These are phyloP conservation scores for Zarea fungicola DNA, from an alignment of 2,329 filamentous ascomycete genomes.

Conservation along the genomic window DNA sequence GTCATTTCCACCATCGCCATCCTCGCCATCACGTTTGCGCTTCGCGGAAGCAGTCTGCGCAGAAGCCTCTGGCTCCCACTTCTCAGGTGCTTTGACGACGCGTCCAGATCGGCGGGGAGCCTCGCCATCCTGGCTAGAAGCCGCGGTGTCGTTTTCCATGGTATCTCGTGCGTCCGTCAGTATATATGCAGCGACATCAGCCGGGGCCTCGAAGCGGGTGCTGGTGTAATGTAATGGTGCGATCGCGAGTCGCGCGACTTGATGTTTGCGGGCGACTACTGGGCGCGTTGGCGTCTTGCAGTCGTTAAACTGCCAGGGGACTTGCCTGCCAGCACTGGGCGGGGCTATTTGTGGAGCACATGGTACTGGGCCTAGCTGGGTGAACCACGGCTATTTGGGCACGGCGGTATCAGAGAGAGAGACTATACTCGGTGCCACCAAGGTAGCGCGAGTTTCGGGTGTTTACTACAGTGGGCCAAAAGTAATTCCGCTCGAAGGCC, in stretches of 20 bases:
- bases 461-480: no score
- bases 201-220: slow-evolving; percentile 8
- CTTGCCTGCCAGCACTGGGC: background rate
- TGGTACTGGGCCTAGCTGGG: background rate
- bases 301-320: slow-evolving; percentile 9
- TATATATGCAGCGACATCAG: slow-evolving; percentile 16
- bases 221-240: slow-evolving; percentile 16
- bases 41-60: slow-evolving; percentile 42
- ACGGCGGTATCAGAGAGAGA: no score
- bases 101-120: slow-evolving; percentile 64
- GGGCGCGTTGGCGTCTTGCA: slow-evolving; percentile 22
- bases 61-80: slow-evolving; percentile 49
- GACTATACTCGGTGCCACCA: no score
- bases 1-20: slow-evolving; percentile 41
- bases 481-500: no score
- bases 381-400: background rate
- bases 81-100: slow-evolving; percentile 56
- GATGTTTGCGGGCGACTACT: slow-evolving; percentile 24
- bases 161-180: slow-evolving; percentile 27
- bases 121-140: slow-evolving; percentile 45
- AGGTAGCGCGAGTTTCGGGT: no score
- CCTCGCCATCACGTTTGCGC: slow-evolving; percentile 52
- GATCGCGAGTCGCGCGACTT: slow-evolving; percentile 20
- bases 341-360: background rate
- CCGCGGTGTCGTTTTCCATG: slow-evolving; percentile 51